phyloP scores from a whole-genome alignment of 1,139 yeast species.

The Sugiyamaella castrensis region DNA sequence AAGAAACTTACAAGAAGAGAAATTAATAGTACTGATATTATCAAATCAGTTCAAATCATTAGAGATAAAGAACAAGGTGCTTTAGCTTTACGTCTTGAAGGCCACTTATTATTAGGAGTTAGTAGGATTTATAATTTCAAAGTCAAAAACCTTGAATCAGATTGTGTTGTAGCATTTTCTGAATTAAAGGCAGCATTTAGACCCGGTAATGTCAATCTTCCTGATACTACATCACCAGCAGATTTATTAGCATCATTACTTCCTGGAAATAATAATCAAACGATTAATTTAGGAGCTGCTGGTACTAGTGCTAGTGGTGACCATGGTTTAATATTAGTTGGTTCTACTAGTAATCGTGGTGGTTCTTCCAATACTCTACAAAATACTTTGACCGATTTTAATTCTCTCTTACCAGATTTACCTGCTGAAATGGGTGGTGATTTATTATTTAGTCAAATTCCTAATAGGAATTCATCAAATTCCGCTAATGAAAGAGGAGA shows the following conservation, averaged over 20 bases:
- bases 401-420: constrained; percentile 37
- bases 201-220: constrained; percentile 47
- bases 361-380: constrained; percentile 44
- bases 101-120: constrained; percentile 84
- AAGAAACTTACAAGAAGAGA: constrained; percentile 76
- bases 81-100: constrained; percentile 78
- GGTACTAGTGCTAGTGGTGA: background rate
- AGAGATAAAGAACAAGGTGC: constrained; percentile 45
- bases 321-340: background rate
- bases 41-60: constrained; percentile 61
- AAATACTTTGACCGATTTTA: constrained; percentile 78
- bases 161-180: constrained; percentile 73
- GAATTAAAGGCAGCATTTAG: constrained; percentile 73
- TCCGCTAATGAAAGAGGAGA: constrained; percentile 9
- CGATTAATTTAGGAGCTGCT: background rate
- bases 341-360: background rate
- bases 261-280: constrained; percentile 1
- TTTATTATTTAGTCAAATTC: background rate
- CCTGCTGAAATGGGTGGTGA: constrained; percentile 19
- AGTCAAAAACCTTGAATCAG: constrained; percentile 80
- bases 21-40: constrained; percentile 66
- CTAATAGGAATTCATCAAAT: background rate
- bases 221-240: constrained; percentile 23
- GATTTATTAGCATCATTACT: constrained; percentile 38
- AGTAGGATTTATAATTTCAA: constrained; percentile 85